Evolutionary conservation across 768 basidiomycete species (phyloP), one percentile per base, ranked within the genome.

Genomic region (Udeniomyces megalosporus): DNA sequence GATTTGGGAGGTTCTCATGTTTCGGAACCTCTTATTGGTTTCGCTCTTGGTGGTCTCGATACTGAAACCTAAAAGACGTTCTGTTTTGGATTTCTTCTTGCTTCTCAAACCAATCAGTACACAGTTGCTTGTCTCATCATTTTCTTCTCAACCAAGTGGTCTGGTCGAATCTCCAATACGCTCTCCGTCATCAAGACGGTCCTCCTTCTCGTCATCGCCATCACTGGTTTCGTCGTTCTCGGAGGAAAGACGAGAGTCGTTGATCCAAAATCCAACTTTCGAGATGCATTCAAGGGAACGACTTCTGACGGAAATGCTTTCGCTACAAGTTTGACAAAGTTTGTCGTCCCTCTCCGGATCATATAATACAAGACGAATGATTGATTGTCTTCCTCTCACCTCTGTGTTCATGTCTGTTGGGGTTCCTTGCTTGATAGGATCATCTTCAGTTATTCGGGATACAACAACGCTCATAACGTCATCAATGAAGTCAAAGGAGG

Each of bases 401-500:
- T n/a, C n/a, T n/a, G n/a, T n/a, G n/a, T n/a, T n/a, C n/a, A n/a
- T n/a, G n/a, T n/a, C n/a, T n/a, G n/a, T n/a, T n/a, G n/a, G n/a
- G n/a, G n/a, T 42, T 22, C 51, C 32, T 53, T 32, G 11, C 51
- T 53, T 8, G 22, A 60, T 68, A 12, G 45, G 8, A 68, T 69
- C 51, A 70, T 70, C 63, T 73, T 65, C 52, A 63, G 71, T 1
- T 74, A 81, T 68, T 77, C 79, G 51, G 85, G 85, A 0, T 88
- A 85, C 69, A 79, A 81, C 2, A 84, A 83, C 61, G 84, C 84
- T 10, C 85, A 86, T 68, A 85, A 84, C 66, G 82, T 81, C 0
- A 74, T 87, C 4, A 84, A 83, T 3, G 85, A 88, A 50, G 64
- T 69, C 34, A 64, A 66, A 44, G 65, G 67, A 65, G 86, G 85